A percentile compares a stretch with the other conserved stretches of the same genome.
Conservation (phyloP, 768 basidiomycete genomes). For the Lanmaoa pseudosensibilis region DNA sequence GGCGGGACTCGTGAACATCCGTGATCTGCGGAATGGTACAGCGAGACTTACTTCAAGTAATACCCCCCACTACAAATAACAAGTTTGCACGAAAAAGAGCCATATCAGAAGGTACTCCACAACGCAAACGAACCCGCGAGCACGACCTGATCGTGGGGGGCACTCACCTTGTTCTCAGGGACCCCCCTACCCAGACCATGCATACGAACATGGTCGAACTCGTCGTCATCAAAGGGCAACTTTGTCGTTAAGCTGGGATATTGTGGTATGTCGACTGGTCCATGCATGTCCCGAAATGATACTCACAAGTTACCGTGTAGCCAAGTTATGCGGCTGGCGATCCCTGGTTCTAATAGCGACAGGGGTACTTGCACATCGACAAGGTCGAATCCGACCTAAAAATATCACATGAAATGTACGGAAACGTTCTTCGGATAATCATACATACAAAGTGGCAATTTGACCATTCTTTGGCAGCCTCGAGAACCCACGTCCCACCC, state of each 20-base stretch:
- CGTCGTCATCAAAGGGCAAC: slow-evolving; percentile 79
- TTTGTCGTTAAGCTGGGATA: slow-evolving; percentile 62
- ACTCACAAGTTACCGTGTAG: slow-evolving; percentile 76
- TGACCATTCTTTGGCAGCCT: slow-evolving; percentile 72
- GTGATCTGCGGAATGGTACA: background rate
- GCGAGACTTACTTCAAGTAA: slow-evolving; percentile 55
- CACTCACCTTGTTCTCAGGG: slow-evolving; percentile 68
- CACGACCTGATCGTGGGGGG: background rate
- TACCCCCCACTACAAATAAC: slow-evolving; percentile 54
- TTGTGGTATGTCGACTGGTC: background rate
- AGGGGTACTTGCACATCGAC: slow-evolving; percentile 71
- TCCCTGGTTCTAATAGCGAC: slow-evolving; percentile 46
- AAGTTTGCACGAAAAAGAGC: background rate
- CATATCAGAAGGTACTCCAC: slow-evolving; percentile 3
- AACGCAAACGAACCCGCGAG: background rate
- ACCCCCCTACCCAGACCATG: slow-evolving; percentile 63
- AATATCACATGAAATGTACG: slow-evolving; percentile 4
- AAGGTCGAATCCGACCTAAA: slow-evolving; percentile 76
- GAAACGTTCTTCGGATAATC: background rate
- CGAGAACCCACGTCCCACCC: slow-evolving; percentile 71
- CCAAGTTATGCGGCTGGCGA: slow-evolving; percentile 66
- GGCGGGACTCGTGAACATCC: slow-evolving; percentile 5
- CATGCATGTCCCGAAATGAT: background rate
- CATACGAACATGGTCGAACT: slow-evolving; percentile 81
- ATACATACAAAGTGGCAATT: slow-evolving; percentile 59